phyloP scores from a whole-genome alignment of 441 rosid species.

The Lepidium campestre region DNA sequence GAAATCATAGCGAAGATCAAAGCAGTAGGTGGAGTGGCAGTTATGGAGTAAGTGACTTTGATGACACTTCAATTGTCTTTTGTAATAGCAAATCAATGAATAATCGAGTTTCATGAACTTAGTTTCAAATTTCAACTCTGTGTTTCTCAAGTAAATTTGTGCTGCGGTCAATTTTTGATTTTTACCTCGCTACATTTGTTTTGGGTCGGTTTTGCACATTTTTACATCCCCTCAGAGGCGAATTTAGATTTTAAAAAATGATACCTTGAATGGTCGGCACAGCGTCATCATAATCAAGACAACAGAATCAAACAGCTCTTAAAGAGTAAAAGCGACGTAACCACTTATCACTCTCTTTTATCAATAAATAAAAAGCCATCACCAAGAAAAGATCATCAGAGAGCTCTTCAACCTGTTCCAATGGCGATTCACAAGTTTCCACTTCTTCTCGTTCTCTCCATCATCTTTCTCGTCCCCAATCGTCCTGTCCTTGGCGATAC shows the following conservation, averaged over 20 bases:
- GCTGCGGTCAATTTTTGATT: not conserved
- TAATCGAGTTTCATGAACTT: conserved; percentile 2
- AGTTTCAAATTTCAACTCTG: not conserved
- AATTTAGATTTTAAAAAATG: not conserved
- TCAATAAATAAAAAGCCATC: conserved; percentile 2
- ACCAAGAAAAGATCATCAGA: not conserved
- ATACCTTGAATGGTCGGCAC: not conserved
- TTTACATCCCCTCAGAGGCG: not conserved
- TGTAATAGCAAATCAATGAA: conserved; percentile 16
- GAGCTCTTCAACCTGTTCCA: not conserved
- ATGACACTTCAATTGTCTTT: not conserved
- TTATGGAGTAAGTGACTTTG: conserved; percentile 43
- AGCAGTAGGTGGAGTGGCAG: conserved; percentile 62
- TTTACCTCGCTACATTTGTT: too few species aligned
- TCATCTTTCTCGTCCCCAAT: conserved; percentile 12
- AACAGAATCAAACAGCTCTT: conserved; percentile 13
- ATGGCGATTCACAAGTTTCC: conserved; percentile 26
- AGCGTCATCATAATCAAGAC: conserved; percentile 14
- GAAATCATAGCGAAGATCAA: conserved; percentile 51
- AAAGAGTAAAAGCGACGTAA: conserved; percentile 20
- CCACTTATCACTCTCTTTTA: not conserved
- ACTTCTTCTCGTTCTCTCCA: conserved; percentile 17
- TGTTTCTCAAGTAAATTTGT: not conserved
- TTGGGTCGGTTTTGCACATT: too few species aligned
- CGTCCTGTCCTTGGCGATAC: conserved; percentile 18